Evolutionary conservation across 73 alveolate genomes (phyloP), one percentile per base, ranked within the genome.

Genomic region (Paramecium caudatum): DNA sequence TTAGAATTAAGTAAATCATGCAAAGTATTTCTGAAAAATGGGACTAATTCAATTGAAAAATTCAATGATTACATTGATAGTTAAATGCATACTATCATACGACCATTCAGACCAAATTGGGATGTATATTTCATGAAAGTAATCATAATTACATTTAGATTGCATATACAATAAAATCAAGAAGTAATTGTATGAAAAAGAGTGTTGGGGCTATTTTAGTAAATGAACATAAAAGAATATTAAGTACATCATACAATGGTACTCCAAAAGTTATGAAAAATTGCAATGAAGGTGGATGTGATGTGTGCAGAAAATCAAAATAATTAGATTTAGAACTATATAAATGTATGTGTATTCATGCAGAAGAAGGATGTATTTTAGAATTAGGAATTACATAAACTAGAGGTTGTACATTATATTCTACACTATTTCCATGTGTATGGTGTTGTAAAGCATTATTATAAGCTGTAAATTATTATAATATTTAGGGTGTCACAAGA

Each of bases 231-330:
- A 63, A 82, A 43, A 82, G 96, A 74, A 87, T 95, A 8, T 93
- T 93, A 13, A 90, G 97, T 3, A 95, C 98, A 0, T 95, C 96
- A 5, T 95, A 95, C 62, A 95, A 95, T 74, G 98, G 98, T 4
- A 95, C 98, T 19, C 95, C 97, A 23, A 91, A 88, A 69, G 92
- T 84, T 48, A 82, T 91, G 83, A 47, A 49, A 55, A 94, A 95
- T 86, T 95, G 98, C 74, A 85, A 49, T 63, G 62, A 93, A 27
- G 98, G 97, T 10, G 98, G 98, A 1, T 95, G 98, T 90, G 87
- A 63, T 25, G 85, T 96, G 55, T 95, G 98, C 63, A 95, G 93
- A 61, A 63, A 83, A 15, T 90, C 94, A 30, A 70, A 47, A 9
- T 68, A 80, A 34, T 78, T 93, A 61, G 98, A 96, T 1, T 34